Conservation (phyloP, 2,329 filamentous ascomycete genomes). For the Monosporascus cannonballus region DNA sequence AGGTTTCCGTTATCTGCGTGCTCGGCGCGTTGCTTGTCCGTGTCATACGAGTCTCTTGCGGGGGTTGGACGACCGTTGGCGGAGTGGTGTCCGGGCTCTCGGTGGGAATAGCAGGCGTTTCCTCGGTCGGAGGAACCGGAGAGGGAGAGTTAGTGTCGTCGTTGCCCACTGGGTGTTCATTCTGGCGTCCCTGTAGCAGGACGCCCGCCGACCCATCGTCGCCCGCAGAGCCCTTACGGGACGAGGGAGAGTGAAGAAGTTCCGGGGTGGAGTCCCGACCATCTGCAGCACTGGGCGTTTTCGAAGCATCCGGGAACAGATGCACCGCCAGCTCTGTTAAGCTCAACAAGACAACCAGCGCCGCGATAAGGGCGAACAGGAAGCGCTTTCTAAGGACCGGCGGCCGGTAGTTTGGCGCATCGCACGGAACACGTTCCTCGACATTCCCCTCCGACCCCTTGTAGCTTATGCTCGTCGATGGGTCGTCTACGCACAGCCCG, state of each 20-base stretch:
- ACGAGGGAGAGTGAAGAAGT: neutral
- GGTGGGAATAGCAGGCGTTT: neutral
- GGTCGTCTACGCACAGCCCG: conserved; percentile 13
- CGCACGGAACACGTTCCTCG: conserved; percentile 7
- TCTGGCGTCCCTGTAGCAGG: neutral
- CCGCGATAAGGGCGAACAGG: conserved; percentile 9
- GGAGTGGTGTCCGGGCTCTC: neutral
- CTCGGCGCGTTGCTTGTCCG: neutral
- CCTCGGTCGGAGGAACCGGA: neutral
- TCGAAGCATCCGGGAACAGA: conserved; percentile 19
- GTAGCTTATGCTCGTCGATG: conserved; percentile 11
- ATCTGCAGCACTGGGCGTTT: neutral
- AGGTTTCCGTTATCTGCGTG: neutral
- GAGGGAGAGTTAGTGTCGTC: neutral
- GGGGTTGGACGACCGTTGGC: no score
- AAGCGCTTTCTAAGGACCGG: conserved; percentile 12
- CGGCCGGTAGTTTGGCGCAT: conserved; percentile 15
- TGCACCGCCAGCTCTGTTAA: conserved; percentile 22
- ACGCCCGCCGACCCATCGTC: neutral
- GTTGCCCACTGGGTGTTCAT: neutral
- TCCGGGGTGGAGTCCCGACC: neutral
- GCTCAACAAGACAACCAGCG: conserved; percentile 16
- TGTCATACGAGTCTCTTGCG: neutral
- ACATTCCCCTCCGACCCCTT: conserved; percentile 14
- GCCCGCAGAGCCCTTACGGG: neutral